Evolutionary conservation across 371 early-diverging fungal genomes (phyloP).

Genomic region (Smittium culicis): DNA sequence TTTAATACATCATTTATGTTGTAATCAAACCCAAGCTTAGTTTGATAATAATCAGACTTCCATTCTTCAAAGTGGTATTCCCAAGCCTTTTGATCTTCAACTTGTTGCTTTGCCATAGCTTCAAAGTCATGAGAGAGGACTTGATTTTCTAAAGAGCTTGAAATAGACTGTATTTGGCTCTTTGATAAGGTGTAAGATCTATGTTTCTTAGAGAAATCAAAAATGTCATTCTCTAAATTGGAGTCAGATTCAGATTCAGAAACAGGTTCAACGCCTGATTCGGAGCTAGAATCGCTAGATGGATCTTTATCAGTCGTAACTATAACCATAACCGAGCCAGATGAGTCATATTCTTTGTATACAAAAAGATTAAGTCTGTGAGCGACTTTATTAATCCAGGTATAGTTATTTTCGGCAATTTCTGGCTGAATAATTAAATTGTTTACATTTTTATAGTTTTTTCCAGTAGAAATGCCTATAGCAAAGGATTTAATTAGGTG

Average conservation of each 20-base stretch:
- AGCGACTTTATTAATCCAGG: background rate
- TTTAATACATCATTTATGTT: constrained; percentile 13
- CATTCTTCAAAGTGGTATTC: constrained; percentile 31
- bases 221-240: background rate
- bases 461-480: background rate
- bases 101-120: background rate
- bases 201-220: background rate
- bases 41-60: constrained; percentile 32
- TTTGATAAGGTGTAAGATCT: background rate
- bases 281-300: background rate
- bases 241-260: no score
- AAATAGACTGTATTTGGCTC: background rate
- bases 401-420: background rate
- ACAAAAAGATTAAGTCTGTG: background rate
- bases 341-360: background rate
- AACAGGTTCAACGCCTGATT: background rate
- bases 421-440: constrained; percentile 1
- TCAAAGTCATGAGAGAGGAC: background rate
- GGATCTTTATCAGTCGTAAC: background rate
- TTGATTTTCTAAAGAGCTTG: background rate
- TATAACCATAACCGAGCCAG: background rate
- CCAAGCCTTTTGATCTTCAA: background rate
- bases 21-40: constrained; percentile 27
- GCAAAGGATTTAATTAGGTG: background rate
- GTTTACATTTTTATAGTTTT: background rate